Evolutionary conservation across 768 basidiomycete species (phyloP), one percentile per base, ranked within the genome.

Genomic region (Cantharellus cinnabarinus): DNA sequence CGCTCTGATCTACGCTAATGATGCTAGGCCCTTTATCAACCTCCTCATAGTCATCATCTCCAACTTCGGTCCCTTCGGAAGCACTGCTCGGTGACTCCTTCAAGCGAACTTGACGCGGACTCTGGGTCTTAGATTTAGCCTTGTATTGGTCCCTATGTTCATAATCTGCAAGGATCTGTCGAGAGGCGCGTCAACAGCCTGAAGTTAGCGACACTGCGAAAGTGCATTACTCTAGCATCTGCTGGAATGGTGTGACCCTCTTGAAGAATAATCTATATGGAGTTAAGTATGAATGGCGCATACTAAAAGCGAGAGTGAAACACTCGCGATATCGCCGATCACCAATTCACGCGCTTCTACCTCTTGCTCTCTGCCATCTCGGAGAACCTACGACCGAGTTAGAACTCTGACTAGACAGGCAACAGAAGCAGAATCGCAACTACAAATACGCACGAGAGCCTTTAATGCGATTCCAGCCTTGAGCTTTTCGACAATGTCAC

Each of bases 391-490:
- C 35, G 5, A 44, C 20, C 14, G 44, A 29, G 44, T 10, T 10
- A 48, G 44, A 48, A 48, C 10, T 10, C 29, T 48, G 44, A 29
- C 10, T 29, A 29, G 29, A 48, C 29, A 48, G 10, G 10, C 44
- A 48, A 29, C 29, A 48, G 29, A 29, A 48, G 44, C 10, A 48
- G 10, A 10, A 48, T 48, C 10, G 29, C 40, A 7, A 35, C n/a
- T 14, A n/a, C 57, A 39, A 60, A 1, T 38, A 3, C 63, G 15
- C 40, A 65, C 73, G 2, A 59, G 64, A 4, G 72, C 69, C 61
- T 70, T 71, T 62, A 75, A 52, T 0, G 75, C 73, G 58, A 76
- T 76, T 44, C 73, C 75, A 7, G 74, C 74, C 65, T 75, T 75
- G 55, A 76, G 73, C 59, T 76, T 67, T 4, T 70, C 73, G 55